These are phyloP conservation scores for Canavalia ensiformis DNA, from an alignment of 306 rosid species.

Conservation along the genomic window DNA sequence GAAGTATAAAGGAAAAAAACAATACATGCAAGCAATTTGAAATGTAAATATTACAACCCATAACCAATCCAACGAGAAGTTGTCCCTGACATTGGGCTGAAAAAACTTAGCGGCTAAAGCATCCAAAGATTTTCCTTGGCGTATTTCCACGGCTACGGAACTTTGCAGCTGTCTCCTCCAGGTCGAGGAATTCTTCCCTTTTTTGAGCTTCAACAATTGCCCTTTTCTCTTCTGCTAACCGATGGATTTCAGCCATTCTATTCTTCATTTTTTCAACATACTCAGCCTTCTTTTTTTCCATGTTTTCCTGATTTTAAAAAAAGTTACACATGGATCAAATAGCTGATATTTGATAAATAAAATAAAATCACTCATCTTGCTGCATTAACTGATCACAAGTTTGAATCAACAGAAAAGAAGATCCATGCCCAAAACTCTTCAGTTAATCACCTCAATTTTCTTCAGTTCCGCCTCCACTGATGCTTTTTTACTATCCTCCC, in stretches of 20 bases:
- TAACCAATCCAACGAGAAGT: slow-evolving; percentile 10
- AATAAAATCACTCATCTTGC: neutral
- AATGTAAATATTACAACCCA: neutral
- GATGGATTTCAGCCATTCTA: slow-evolving; percentile 71
- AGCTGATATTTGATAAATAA: neutral
- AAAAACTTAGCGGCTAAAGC: slow-evolving; percentile 50
- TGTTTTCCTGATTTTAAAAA: slow-evolving; percentile 58
- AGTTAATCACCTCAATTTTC: slow-evolving; percentile 70
- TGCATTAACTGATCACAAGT: neutral
- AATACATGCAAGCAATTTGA: neutral
- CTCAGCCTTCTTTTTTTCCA: slow-evolving; percentile 80
- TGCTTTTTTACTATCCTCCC: slow-evolving; percentile 76
- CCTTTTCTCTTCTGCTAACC: slow-evolving; percentile 75
- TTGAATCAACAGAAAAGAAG: neutral
- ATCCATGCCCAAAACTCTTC: no score
- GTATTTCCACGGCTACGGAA: slow-evolving; percentile 68
- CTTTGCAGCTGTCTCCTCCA: slow-evolving; percentile 78
- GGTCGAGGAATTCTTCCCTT: slow-evolving; percentile 65
- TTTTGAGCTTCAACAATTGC: slow-evolving; percentile 73
- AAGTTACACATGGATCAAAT: neutral
- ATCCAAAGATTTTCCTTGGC: slow-evolving; percentile 69
- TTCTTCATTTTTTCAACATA: slow-evolving; percentile 71
- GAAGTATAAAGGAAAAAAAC: neutral
- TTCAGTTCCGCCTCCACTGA: slow-evolving; percentile 69
- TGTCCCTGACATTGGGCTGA: neutral